These are phyloP conservation scores for Sphagnum tenellum DNA, from an alignment of 225 moss, liverwort and hornwort species.

Conservation along the genomic window DNA sequence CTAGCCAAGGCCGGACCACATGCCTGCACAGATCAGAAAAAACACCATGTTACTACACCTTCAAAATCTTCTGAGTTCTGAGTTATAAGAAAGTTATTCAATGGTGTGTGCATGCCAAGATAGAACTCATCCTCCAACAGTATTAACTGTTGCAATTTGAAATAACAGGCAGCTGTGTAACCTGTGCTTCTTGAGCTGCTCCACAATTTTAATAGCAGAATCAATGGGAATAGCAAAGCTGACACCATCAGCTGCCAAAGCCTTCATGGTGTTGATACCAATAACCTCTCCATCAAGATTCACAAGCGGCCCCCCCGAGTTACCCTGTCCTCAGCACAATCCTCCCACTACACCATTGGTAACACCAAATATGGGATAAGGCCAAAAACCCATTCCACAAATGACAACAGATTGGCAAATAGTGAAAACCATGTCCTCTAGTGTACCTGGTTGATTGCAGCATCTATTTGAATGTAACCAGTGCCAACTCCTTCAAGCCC, in stretches of 20 bases:
- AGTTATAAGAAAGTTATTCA: too few relatives aligned
- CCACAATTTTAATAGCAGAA: constrained; percentile 63
- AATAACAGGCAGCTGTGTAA: background rate
- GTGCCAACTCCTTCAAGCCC: constrained; percentile 72
- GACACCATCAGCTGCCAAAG: constrained; percentile 73
- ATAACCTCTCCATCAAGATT: constrained; percentile 96
- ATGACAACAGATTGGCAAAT: too few relatives aligned
- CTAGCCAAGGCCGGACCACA: constrained; percentile 91
- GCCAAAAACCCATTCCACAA: too few relatives aligned
- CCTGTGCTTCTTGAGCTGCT: constrained; percentile 51
- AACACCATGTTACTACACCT: too few relatives aligned
- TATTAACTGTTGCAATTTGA: too few relatives aligned
- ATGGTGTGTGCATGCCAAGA: too few relatives aligned
- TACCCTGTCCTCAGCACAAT: constrained; percentile 41
- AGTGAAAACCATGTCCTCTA: background rate
- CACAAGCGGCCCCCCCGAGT: constrained; percentile 81
- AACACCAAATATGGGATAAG: too few relatives aligned
- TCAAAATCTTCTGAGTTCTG: too few relatives aligned
- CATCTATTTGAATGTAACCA: constrained; percentile 85
- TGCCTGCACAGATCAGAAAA: constrained; percentile 32
- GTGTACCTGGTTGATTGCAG: constrained; percentile 82
- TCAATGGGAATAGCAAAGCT: constrained; percentile 98
- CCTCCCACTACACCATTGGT: too few relatives aligned
- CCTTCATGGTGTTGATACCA: constrained; percentile 94
- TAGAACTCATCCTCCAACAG: too few relatives aligned